These are phyloP conservation scores for Cynara cardunculus DNA, from an alignment of 129 eudicot species.

Conservation along the genomic window DNA sequence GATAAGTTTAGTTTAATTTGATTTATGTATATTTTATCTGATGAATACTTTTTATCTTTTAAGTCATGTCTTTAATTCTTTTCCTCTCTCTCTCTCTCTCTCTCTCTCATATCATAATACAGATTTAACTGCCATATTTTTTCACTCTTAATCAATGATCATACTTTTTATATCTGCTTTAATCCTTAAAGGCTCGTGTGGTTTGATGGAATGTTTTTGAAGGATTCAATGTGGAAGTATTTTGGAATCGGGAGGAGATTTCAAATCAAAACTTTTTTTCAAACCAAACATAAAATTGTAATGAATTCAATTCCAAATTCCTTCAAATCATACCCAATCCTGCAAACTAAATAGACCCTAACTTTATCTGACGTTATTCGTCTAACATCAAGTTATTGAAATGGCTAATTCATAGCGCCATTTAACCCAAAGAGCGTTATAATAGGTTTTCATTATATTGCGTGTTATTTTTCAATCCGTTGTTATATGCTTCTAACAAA, in stretches of 20 bases:
- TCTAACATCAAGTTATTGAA: too few relatives aligned
- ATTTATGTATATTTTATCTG: too few relatives aligned
- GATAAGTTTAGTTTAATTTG: too few relatives aligned
- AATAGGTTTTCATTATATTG: not conserved
- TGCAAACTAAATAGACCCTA: too few relatives aligned
- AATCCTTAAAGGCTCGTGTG: too few relatives aligned
- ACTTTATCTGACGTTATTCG: too few relatives aligned
- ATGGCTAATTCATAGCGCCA: not conserved
- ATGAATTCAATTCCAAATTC: too few relatives aligned
- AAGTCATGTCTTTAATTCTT: not conserved
- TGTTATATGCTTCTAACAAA: not conserved
- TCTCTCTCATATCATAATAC: not conserved
- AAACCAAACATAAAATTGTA: not conserved
- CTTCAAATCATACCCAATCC: too few relatives aligned
- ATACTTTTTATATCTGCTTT: too few relatives aligned
- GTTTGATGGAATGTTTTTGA: too few relatives aligned
- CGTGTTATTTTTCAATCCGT: not conserved
- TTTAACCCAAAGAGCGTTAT: too few relatives aligned
- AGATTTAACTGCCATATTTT: not conserved
- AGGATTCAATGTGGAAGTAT: not conserved
- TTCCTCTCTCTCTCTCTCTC: too few relatives aligned
- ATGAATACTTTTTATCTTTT: not conserved
- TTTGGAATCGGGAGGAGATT: not conserved
- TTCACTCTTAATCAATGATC: not conserved
- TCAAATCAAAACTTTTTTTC: not conserved